Conservation (phyloP, 257 asterid genomes). For the Jasminum sambac region DNA sequence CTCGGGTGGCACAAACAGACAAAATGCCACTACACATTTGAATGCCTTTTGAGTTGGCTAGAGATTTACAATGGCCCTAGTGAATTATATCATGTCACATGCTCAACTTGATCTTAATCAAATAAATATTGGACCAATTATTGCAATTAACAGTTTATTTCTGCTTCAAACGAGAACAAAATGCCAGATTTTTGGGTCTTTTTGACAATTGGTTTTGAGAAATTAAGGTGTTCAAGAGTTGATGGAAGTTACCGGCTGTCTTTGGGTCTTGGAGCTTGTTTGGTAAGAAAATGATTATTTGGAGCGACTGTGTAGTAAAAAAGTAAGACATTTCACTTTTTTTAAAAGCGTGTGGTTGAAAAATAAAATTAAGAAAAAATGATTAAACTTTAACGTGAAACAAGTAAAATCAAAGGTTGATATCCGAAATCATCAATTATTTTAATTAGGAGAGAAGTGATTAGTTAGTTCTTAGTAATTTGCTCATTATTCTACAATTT, state of each 20-base stretch:
- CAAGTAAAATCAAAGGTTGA: not conserved
- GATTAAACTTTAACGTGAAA: not conserved
- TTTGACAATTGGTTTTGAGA: not conserved
- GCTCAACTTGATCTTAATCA: slow-evolving; percentile 36
- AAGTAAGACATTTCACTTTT: too few species aligned
- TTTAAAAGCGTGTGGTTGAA: too few species aligned
- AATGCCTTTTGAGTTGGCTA: slow-evolving; percentile 44
- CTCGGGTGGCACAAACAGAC: slow-evolving; percentile 50
- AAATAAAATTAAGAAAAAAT: too few species aligned
- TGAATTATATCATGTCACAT: slow-evolving; percentile 41
- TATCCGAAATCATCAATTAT: not conserved
- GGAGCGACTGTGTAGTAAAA: too few species aligned
- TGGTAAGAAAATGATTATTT: too few species aligned
- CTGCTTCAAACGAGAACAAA: slow-evolving; percentile 18
- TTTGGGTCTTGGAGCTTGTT: too few species aligned
- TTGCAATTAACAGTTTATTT: slow-evolving; percentile 25
- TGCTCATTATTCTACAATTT: too few species aligned
- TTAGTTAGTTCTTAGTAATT: too few species aligned
- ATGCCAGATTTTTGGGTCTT: slow-evolving; percentile 22
- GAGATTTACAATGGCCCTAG: slow-evolving; percentile 39
- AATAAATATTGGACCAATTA: slow-evolving; percentile 25
- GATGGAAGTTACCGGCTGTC: not conserved
- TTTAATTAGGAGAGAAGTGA: not conserved
- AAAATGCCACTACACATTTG: slow-evolving; percentile 56
- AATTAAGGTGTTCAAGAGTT: not conserved